phyloP scores from a whole-genome alignment of 2,329 filamentous ascomycete genomes.

The Sordariomycetes sp. region DNA sequence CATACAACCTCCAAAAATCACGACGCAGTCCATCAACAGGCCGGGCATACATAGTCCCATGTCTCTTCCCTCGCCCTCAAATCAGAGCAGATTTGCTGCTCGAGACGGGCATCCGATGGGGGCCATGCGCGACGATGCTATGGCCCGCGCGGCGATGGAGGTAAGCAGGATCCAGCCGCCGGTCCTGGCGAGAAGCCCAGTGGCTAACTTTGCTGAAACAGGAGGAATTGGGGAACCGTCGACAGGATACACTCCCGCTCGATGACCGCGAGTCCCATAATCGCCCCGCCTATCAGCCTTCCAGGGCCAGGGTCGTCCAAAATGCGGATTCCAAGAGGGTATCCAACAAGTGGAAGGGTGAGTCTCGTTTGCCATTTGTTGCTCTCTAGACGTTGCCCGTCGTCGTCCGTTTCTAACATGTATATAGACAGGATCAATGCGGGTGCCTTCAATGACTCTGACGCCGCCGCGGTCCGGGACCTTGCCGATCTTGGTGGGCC shows the following conservation, averaged over 20 bases:
- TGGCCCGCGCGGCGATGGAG: constrained; percentile 12
- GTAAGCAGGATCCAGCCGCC: background rate
- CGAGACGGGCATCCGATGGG: background rate
- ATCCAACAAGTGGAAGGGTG: background rate
- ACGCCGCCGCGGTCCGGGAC: constrained; percentile 14
- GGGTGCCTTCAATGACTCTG: constrained; percentile 17
- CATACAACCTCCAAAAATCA: background rate
- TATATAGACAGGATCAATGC: background rate
- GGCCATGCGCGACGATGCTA: constrained; percentile 45
- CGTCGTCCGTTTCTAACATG: background rate
- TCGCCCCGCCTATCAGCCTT: background rate
- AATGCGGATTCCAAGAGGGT: background rate
- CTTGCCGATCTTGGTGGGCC: constrained; percentile 15
- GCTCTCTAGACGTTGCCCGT: background rate
- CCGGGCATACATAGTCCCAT: background rate
- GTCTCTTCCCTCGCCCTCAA: background rate
- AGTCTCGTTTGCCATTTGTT: background rate
- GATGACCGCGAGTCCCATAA: constrained; percentile 8
- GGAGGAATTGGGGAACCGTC: constrained; percentile 17
- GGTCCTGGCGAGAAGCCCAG: background rate
- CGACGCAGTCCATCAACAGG: background rate
- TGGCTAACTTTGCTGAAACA: constrained; percentile 5
- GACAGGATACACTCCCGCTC: constrained; percentile 14
- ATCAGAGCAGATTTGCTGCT: background rate
- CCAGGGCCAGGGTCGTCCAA: background rate